Percentiles rank a stretch among this genome's conserved stretches.
phyloP scores from a whole-genome alignment of 2,329 filamentous ascomycete species.

The Xylaria sp. region DNA sequence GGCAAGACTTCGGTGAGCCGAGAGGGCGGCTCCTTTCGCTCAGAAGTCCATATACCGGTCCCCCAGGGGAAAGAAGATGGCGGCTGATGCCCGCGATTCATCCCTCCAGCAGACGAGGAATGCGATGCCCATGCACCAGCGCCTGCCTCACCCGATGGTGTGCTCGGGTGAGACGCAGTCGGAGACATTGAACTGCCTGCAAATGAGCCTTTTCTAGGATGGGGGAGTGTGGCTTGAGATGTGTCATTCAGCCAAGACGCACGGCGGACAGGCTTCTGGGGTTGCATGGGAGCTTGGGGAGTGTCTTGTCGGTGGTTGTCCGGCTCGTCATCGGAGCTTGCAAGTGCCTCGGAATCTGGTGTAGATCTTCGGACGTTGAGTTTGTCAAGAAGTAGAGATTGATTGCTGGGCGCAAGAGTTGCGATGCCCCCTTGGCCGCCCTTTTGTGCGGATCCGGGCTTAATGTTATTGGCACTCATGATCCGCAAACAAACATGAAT shows the following conservation, averaged over 20 bases:
- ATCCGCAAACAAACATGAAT: constrained; percentile 44
- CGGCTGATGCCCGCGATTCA: constrained; percentile 60
- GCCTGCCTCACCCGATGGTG: constrained; percentile 75
- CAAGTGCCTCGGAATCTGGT: constrained; percentile 92
- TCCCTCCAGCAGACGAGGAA: constrained; percentile 58
- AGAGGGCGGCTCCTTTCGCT: constrained; percentile 81
- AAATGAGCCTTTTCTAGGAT: constrained; percentile 80
- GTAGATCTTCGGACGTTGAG: constrained; percentile 83
- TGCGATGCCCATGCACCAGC: constrained; percentile 67
- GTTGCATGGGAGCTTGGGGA: constrained; percentile 60
- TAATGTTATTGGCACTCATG: constrained; percentile 65
- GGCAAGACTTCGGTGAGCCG: constrained; percentile 78
- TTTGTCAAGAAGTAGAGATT: constrained; percentile 78
- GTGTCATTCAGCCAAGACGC: constrained; percentile 91
- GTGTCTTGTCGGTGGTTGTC: constrained; percentile 71
- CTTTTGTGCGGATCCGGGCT: constrained; percentile 63
- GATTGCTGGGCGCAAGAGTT: constrained; percentile 64
- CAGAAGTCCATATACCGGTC: constrained; percentile 84
- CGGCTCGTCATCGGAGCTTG: constrained; percentile 92
- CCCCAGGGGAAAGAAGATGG: constrained; percentile 74
- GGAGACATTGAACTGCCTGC: constrained; percentile 81
- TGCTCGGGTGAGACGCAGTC: constrained; percentile 82
- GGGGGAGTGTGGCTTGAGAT: constrained; percentile 65
- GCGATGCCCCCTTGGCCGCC: constrained; percentile 60
- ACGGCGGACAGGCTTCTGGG: constrained; percentile 73